Conservation (phyloP, 1,284 basidiomycete genomes). For the Heterobasidion irregulare region DNA sequence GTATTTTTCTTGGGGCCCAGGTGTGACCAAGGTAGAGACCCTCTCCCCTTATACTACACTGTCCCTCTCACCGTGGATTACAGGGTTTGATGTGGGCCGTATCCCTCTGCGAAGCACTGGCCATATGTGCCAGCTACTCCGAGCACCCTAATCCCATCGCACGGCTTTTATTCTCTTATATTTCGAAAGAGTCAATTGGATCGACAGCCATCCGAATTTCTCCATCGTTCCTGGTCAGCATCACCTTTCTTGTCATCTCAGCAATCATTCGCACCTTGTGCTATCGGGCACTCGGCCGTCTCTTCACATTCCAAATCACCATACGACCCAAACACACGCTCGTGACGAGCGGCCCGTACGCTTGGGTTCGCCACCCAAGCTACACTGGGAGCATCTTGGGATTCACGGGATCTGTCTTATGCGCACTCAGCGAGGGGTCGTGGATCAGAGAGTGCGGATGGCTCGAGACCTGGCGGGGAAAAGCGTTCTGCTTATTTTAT, state of each 20-base stretch:
- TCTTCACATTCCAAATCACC: slow-evolving; percentile 1
- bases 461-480: not conserved
- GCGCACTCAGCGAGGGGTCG: not conserved
- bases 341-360: slow-evolving; percentile 1
- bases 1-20: not conserved
- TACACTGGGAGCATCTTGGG: not conserved
- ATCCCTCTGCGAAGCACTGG: not conserved
- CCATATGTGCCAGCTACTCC: not conserved
- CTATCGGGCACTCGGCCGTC: not conserved
- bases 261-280: not conserved
- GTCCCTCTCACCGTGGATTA: not conserved
- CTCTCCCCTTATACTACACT: not conserved
- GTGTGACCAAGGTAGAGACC: not conserved
- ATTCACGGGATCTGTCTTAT: not conserved
- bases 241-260: not conserved
- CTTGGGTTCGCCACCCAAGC: slow-evolving; percentile 1
- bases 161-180: not conserved
- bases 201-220: not conserved
- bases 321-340: slow-evolving; percentile 1
- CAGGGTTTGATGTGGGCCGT: not conserved
- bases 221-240: not conserved
- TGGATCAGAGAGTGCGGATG: not conserved
- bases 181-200: not conserved
- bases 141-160: not conserved
- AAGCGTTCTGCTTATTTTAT: not conserved